Base-by-base conservation (phyloP, 305 asterid genomes). In the Plantago coronopus region DNA sequence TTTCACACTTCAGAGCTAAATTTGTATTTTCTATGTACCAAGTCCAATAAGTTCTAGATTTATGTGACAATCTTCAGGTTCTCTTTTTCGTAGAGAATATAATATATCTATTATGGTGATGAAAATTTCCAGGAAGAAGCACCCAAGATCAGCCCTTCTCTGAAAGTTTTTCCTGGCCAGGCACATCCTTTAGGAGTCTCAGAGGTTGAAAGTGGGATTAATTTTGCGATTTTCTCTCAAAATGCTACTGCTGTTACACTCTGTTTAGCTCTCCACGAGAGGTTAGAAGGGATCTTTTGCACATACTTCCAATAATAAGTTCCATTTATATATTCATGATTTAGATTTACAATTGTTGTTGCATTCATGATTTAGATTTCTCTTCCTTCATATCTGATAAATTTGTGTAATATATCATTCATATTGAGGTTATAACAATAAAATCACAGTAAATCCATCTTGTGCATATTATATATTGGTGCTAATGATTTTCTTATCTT, bases 171-270 rank as follows among this genome's bases (percentile, higher is more conserved):
- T 22, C 91, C 89, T 19, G 99, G 99, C 66, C 87, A 76, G 74
- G 86, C 89, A 25, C 85, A 82, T 72, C 99, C 96, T 48, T 63
- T 93, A 47, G 98, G 98, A 73, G 97, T 80, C 70, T 93, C 87
- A 4, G 82, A 80, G 72, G 81, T 79, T 64, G 96, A 89, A 76
- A 74, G 29, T 69, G 97, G 98, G 59, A 78, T 66, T 70, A 93
- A 93, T 75, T 93, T 93, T 75, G 94, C 99, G 11, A 77, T 93
- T 66, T 93, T 85, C 75, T 86, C 99, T 42, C 89, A 78, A 75
- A 86, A 89, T 89, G 95, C 96, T 65, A 83, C 91, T 44, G 70
- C 84, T 20, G 88, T 89, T 71, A 87, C 91, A 10, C 99, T 93
- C 40, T 84, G 97, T 74, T 74, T 91, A 64, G 55, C 73, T 64